Conservation (phyloP, 768 basidiomycete species). For the Fibroporia radiculosa region DNA sequence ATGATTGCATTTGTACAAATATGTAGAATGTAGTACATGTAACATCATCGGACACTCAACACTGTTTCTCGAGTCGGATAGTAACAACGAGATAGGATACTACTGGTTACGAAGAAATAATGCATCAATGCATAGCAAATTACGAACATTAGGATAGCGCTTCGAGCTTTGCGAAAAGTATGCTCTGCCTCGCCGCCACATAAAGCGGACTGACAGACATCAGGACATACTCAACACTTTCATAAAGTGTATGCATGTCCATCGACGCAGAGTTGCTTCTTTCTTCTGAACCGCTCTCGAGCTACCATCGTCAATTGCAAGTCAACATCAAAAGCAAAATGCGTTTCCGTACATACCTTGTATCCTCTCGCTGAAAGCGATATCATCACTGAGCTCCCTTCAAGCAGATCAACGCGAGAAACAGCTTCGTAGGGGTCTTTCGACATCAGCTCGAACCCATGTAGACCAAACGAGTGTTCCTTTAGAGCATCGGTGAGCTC, state of each 20-base stretch:
- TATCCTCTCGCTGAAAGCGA: slow-evolving; percentile 49
- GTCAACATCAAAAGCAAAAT: slow-evolving; percentile 7
- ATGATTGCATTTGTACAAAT: too few relatives aligned
- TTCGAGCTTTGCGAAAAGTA: slow-evolving; percentile 41
- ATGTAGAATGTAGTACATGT: too few relatives aligned
- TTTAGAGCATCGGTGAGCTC: slow-evolving; percentile 49
- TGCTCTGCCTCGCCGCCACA: slow-evolving; percentile 35
- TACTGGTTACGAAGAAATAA: too few relatives aligned
- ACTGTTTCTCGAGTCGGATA: too few relatives aligned
- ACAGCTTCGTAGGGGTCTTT: slow-evolving; percentile 38
- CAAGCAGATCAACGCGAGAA: slow-evolving; percentile 48
- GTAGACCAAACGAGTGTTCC: slow-evolving; percentile 54
- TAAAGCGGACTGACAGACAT: slow-evolving; percentile 49
- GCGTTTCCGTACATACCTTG: slow-evolving; percentile 28
- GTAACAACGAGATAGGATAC: too few relatives aligned
- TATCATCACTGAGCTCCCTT: slow-evolving; percentile 41
- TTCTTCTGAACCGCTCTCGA: neutral
- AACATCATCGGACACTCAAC: too few relatives aligned
- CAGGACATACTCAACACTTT: slow-evolving; percentile 55
- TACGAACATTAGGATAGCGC: slow-evolving; percentile 23
- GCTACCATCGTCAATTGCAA: slow-evolving; percentile 3
- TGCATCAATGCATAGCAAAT: too few relatives aligned
- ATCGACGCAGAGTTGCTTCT: neutral
- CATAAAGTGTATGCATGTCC: slow-evolving; percentile 30
- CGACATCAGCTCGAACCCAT: slow-evolving; percentile 33